Percentiles rank a stretch among this genome's conserved stretches.
phyloP scores from a whole-genome alignment of 1,284 basidiomycete species.

The Ceratobasidium sp. region DNA sequence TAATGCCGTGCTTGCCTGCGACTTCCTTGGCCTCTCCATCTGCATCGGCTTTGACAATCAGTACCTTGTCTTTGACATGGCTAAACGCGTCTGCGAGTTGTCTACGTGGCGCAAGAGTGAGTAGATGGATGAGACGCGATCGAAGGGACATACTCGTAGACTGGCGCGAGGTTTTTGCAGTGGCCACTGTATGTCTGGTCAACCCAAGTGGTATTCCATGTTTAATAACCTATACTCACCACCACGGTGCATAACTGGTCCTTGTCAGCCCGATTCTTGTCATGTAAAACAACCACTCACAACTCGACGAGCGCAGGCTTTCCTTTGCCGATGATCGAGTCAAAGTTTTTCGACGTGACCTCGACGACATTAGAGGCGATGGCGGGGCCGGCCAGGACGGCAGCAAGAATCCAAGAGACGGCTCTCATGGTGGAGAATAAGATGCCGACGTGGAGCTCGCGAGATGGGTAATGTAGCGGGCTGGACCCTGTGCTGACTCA shows the following conservation, averaged over 20 bases:
- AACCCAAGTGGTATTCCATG: background rate
- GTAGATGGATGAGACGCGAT: background rate
- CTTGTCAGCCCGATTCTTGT: background rate
- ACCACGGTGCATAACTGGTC: conserved; percentile 81
- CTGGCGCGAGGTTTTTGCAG: conserved; percentile 89
- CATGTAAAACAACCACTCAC: conserved; percentile 58
- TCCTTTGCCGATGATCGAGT: conserved; percentile 73
- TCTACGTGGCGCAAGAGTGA: background rate
- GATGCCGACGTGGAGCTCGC: conserved; percentile 26
- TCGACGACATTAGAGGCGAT: conserved; percentile 83
- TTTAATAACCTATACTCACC: conserved; percentile 58
- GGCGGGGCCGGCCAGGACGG: conserved; percentile 55
- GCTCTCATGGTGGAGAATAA: conserved; percentile 48
- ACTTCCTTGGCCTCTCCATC: conserved; percentile 82
- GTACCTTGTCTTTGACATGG: conserved; percentile 78
- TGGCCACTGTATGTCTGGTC: conserved; percentile 64
- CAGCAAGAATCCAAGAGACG: conserved; percentile 28
- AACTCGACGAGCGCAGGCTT: conserved; percentile 89
- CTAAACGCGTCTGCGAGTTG: conserved; percentile 86
- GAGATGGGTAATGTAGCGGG: background rate
- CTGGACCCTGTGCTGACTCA: conserved; percentile 11
- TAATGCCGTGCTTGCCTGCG: conserved; percentile 76
- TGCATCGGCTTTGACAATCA: conserved; percentile 93
- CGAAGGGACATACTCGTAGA: conserved; percentile 64
- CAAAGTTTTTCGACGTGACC: conserved; percentile 78